phyloP scores from a whole-genome alignment of 345 rosid genomes.

The Carallia pectinifolia region DNA sequence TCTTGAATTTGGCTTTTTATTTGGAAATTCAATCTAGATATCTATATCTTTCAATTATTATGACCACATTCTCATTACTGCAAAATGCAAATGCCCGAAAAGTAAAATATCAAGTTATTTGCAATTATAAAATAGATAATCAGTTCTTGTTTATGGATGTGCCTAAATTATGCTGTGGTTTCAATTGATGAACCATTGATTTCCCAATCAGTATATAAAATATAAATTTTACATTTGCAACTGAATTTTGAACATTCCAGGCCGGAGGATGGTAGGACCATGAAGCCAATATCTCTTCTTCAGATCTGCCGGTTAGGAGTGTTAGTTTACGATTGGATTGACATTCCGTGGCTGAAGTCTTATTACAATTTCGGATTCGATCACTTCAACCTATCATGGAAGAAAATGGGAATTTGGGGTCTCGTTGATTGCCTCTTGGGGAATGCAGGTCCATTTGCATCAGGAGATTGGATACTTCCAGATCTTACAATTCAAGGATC shows the following conservation, averaged over 20 bases:
- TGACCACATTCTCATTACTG: not conserved
- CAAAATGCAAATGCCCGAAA: no score
- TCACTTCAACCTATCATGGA: conserved; percentile 81
- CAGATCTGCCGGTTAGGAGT: conserved; percentile 81
- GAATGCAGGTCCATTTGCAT: conserved; percentile 74
- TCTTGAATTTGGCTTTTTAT: conserved; percentile 6
- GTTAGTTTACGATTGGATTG: conserved; percentile 88
- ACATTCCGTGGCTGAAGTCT: conserved; percentile 74
- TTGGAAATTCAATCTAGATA: not conserved
- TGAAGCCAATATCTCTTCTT: conserved; percentile 71
- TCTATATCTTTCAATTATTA: not conserved
- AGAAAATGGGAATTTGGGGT: conserved; percentile 64
- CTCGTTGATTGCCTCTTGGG: conserved; percentile 68
- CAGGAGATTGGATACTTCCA: conserved; percentile 91
- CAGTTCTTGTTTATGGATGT: not conserved
- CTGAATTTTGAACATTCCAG: conserved; percentile 36
- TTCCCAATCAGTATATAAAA: not conserved
- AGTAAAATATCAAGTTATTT: no score
- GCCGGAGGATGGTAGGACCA: conserved; percentile 73
- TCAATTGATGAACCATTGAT: not conserved
- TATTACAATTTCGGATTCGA: conserved; percentile 95
- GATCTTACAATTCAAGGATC: conserved; percentile 95
- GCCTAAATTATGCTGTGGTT: not conserved
- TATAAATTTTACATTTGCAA: not conserved
- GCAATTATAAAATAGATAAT: no score